These are phyloP conservation scores for Aspergillus biplanus DNA, from an alignment of 495 filamentous ascomycete genomes.

Conservation along the genomic window DNA sequence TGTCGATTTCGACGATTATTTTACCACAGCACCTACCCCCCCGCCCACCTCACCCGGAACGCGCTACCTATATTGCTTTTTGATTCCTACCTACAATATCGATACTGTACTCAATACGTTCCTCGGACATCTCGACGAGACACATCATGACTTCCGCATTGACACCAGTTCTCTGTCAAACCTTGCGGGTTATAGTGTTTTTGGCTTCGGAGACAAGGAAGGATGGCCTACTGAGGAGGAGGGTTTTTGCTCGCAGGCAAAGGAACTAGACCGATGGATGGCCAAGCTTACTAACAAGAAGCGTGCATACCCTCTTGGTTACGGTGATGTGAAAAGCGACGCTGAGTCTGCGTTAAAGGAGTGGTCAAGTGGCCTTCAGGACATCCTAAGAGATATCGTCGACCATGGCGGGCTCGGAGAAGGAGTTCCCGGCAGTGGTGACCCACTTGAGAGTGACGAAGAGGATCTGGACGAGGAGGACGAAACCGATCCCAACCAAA, in stretches of 20 bases:
- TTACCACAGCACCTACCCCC: slow-evolving; percentile 60
- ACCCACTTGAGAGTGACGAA: slow-evolving; percentile 80
- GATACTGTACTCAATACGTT: slow-evolving; percentile 84
- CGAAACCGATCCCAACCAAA: slow-evolving; percentile 36
- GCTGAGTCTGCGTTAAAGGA: slow-evolving; percentile 65
- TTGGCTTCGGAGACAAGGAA: slow-evolving; percentile 88
- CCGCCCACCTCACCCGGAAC: slow-evolving; percentile 54
- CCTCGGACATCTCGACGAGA: slow-evolving; percentile 82
- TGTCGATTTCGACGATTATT: slow-evolving; percentile 90
- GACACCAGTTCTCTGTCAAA: slow-evolving; percentile 80
- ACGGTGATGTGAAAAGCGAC: slow-evolving; percentile 82
- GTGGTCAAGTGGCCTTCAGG: slow-evolving; percentile 76
- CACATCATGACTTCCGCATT: slow-evolving; percentile 93
- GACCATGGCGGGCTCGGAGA: slow-evolving; percentile 71
- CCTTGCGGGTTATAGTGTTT: slow-evolving; percentile 86
- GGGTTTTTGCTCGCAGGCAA: slow-evolving; percentile 89
- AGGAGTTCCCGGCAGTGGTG: slow-evolving; percentile 78
- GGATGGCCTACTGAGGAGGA: slow-evolving; percentile 90
- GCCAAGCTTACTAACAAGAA: slow-evolving; percentile 84
- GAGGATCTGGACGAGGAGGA: slow-evolving; percentile 61
- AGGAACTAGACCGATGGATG: slow-evolving; percentile 92
- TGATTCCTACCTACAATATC: slow-evolving; percentile 90
- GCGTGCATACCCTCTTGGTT: slow-evolving; percentile 80
- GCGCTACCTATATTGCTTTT: slow-evolving; percentile 77
- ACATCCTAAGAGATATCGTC: slow-evolving; percentile 66